phyloP scores from a whole-genome alignment of 495 filamentous ascomycete genomes.

The Talaromyces liani region DNA sequence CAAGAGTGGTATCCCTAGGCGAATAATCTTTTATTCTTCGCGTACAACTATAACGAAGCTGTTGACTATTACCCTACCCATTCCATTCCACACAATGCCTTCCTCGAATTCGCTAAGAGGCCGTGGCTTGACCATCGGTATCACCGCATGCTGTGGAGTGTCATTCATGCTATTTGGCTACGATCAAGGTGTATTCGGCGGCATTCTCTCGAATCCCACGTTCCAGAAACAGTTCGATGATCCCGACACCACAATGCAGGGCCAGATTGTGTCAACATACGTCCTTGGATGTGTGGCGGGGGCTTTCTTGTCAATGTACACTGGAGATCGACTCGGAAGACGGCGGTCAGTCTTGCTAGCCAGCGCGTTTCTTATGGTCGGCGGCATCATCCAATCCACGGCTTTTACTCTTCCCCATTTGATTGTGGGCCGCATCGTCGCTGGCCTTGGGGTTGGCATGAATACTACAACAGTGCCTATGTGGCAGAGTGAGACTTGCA shows the following conservation, averaged over 20 bases:
- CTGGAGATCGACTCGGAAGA: slow-evolving; percentile 42
- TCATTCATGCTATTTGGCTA: slow-evolving; percentile 21
- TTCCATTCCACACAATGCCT: not conserved
- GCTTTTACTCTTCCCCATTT: slow-evolving; percentile 35
- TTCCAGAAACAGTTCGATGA: slow-evolving; percentile 11
- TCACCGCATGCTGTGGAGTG: slow-evolving; percentile 11
- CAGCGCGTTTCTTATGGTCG: slow-evolving; percentile 41
- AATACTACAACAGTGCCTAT: slow-evolving; percentile 45
- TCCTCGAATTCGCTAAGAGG: not conserved
- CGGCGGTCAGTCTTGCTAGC: slow-evolving; percentile 41
- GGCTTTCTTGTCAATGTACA: slow-evolving; percentile 29
- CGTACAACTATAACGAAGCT: not conserved
- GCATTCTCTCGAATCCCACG: slow-evolving; percentile 15
- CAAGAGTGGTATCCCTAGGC: not conserved
- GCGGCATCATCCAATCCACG: slow-evolving; percentile 44
- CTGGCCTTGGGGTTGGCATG: slow-evolving; percentile 42
- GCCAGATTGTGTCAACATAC: slow-evolving; percentile 14
- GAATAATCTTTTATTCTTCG: not conserved
- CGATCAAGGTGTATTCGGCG: slow-evolving; percentile 24
- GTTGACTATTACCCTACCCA: not conserved
- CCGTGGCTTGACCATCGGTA: slow-evolving; percentile 5
- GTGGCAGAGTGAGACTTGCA: slow-evolving; percentile 48
- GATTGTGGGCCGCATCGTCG: slow-evolving; percentile 33
- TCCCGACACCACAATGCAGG: slow-evolving; percentile 11
- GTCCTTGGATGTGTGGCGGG: slow-evolving; percentile 44